phyloP scores from a whole-genome alignment of 148 eudicot species.

The Bassia scoparia region DNA sequence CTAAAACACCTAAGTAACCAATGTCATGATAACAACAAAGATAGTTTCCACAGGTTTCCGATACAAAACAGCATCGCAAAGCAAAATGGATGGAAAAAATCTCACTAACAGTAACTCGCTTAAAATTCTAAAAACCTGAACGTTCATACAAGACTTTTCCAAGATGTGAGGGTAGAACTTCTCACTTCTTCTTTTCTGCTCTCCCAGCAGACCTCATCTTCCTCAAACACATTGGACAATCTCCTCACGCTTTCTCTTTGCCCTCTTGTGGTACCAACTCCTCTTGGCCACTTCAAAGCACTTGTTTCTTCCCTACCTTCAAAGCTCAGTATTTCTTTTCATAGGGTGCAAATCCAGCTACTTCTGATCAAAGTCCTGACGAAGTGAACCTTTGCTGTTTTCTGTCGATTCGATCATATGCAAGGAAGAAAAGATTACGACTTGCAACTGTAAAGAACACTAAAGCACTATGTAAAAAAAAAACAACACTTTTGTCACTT shows the following conservation, averaged over 20 bases:
- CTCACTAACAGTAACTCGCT: slow-evolving; percentile 6
- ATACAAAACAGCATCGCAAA: background rate
- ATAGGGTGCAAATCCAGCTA: slow-evolving; percentile 65
- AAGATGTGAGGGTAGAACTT: background rate
- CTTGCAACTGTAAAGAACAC: background rate
- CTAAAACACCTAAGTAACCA: background rate
- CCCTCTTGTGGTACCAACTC: slow-evolving; percentile 70
- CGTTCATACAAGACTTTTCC: slow-evolving; percentile 18
- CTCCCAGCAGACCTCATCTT: slow-evolving; percentile 77
- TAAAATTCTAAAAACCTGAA: background rate
- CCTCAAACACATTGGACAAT: slow-evolving; percentile 60
- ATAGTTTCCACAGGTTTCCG: background rate
- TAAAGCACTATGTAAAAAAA: too few relatives aligned
- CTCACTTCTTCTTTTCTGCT: slow-evolving; percentile 64
- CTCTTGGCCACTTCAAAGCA: slow-evolving; percentile 59
- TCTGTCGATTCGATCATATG: slow-evolving; percentile 20
- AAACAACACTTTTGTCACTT: too few relatives aligned
- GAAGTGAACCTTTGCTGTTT: slow-evolving; percentile 53
- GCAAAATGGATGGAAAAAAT: slow-evolving; percentile 6
- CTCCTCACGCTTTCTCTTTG: slow-evolving; percentile 78
- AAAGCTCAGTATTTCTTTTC: slow-evolving; percentile 70
- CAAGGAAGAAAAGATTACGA: background rate
- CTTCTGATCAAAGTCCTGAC: slow-evolving; percentile 56
- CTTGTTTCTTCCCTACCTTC: slow-evolving; percentile 64
- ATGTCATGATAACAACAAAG: slow-evolving; percentile 3